Base-by-base conservation (phyloP, 2,329 filamentous ascomycete genomes). In the Coleophoma crateriformis region DNA sequence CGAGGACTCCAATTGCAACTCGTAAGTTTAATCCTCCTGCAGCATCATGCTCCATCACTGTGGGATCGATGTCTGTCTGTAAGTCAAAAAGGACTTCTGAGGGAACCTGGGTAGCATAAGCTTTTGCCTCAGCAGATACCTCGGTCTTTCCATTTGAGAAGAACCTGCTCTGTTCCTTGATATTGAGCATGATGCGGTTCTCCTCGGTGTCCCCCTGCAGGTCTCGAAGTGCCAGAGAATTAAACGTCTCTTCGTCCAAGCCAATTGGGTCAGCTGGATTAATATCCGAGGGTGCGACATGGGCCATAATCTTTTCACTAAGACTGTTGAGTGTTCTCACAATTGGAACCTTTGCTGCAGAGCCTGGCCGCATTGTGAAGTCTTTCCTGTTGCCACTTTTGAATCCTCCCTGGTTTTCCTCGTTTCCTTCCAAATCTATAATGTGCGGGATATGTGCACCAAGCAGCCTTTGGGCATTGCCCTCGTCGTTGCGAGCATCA, bases 391-490 rank as follows among this genome's bases (percentile, higher is more conserved):
- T 97, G 45, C 94, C 94, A 53, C 78, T 71, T 60, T 79, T 85
- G 61, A 85, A 81, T 47, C 91, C 88, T 58, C 90, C 95, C 67
- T 95, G 85, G 61, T 99, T 92, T 66, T 94, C 88, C 69, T 97
- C 94, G 63, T 99, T 99, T 32, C 87, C 94, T 64, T 92, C 89
- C 22, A 99, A 70, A 65, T 99, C 88, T 58, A 99, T 91, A 56
- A 95, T 91, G 60, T 91, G 84, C 1, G 94, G 91, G 17, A 99
- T 82, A 49, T 85, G 79, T 33, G 84, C 73, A 3, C 84, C 72
- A 56, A 79, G 71, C 44, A 81, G 73, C 56, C 75, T 77, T 61
- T 72, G 77, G 11, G 75, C 69, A 42, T 78, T 72, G 34, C 69
- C 69, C 17, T 72, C 66, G 33, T 76, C 76, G 57, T 90, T 87